These are phyloP conservation scores for Trichoderma atroviride DNA, from an alignment of 2,329 filamentous ascomycete genomes.

Conservation along the genomic window DNA sequence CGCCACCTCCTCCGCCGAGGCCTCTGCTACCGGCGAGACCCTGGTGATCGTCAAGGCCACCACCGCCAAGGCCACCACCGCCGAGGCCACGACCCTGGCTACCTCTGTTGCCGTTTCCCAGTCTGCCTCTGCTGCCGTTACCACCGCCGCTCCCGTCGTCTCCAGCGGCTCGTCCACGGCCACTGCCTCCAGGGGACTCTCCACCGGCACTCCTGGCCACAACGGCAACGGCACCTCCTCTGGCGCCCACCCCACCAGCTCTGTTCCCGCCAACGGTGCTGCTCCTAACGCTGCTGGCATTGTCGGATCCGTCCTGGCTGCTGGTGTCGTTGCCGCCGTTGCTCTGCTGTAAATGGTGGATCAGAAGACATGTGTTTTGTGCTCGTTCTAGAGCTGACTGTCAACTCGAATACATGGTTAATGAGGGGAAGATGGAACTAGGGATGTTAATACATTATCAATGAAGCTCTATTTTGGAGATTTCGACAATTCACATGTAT, in stretches of 20 bases:
- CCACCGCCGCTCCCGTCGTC: conserved; percentile 10
- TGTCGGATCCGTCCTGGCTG: conserved; percentile 33
- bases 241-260: neutral
- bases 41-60: conserved; percentile 3
- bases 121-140: neutral
- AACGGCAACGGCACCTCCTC: conserved; percentile 15
- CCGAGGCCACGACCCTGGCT: conserved; percentile 14
- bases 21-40: conserved; percentile 22
- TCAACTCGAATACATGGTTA: neutral
- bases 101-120: neutral
- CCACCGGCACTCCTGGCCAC: neutral
- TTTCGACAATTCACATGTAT: neutral
- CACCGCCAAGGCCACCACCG: conserved; percentile 10
- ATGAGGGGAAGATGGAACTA: neutral
- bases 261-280: conserved; percentile 26
- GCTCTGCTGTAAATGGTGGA: conserved; percentile 33
- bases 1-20: conserved; percentile 25
- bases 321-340: conserved; percentile 36
- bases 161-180: conserved; percentile 8
- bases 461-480: neutral
- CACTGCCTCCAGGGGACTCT: conserved; percentile 1
- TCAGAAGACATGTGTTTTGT: neutral
- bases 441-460: neutral
- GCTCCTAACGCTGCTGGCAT: conserved; percentile 34
- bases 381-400: neutral